These are phyloP conservation scores for Pisolithus thermaeus DNA, from an alignment of 1,284 basidiomycete genomes.

Conservation along the genomic window DNA sequence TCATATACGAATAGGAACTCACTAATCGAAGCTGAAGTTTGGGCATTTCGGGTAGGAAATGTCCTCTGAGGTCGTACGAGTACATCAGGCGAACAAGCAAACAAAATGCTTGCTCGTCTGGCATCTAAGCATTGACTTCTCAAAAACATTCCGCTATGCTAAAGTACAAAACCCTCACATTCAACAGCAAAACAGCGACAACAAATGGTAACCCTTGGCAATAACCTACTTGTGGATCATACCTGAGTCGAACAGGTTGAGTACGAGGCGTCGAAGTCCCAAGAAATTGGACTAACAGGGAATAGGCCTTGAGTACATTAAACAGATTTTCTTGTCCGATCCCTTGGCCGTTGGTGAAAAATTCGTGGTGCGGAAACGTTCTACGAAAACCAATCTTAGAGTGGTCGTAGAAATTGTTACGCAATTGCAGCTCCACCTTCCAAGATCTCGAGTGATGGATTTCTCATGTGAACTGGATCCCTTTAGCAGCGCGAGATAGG, in stretches of 20 bases:
- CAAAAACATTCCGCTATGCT: slow-evolving; percentile 1
- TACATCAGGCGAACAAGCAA: slow-evolving; percentile 97
- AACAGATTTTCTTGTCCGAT: slow-evolving; percentile 95
- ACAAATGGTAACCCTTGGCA: slow-evolving; percentile 96
- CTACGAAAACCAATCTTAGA: slow-evolving; percentile 32
- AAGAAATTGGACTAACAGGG: slow-evolving; percentile 49
- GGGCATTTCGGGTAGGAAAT: slow-evolving; percentile 98
- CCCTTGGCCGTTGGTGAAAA: slow-evolving; percentile 88
- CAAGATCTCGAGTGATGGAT: slow-evolving; percentile 86
- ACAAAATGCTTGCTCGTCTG: slow-evolving; percentile 96
- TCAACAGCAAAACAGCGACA: slow-evolving; percentile 87
- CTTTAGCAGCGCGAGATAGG: slow-evolving; percentile 82
- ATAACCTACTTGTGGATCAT: slow-evolving; percentile 94
- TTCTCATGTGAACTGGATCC: slow-evolving; percentile 88
- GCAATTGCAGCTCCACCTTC: slow-evolving; percentile 45
- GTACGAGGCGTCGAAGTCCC: neutral
- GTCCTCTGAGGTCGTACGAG: slow-evolving; percentile 91
- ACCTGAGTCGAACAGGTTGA: slow-evolving; percentile 40
- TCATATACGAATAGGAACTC: slow-evolving; percentile 24
- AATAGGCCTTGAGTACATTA: slow-evolving; percentile 97
- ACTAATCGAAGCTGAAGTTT: slow-evolving; percentile 88
- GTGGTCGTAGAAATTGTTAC: neutral
- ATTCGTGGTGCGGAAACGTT: slow-evolving; percentile 97
- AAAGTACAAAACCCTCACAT: slow-evolving; percentile 49
- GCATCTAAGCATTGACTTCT: slow-evolving; percentile 66